A percentile compares a stretch with the other conserved stretches of the same genome.
Conservation (phyloP, 192 early-diverging fungal species). For the Gaertneriomyces semiglobifer region DNA sequence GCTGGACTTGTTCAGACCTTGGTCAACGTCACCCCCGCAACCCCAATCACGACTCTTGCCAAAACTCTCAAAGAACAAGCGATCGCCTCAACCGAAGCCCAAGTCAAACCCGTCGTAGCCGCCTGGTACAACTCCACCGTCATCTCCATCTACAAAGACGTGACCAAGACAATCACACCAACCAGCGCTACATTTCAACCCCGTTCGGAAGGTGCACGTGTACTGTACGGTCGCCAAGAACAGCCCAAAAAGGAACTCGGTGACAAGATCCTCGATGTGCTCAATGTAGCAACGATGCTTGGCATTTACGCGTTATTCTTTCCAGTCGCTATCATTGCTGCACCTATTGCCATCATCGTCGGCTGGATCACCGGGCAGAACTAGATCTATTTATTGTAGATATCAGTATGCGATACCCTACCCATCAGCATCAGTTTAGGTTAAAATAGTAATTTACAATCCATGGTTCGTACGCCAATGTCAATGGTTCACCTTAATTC, state of each 20-base stretch:
- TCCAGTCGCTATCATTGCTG: constrained; percentile 3
- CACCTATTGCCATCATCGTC: neutral
- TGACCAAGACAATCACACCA: neutral
- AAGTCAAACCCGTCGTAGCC: neutral
- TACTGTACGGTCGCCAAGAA: too few species aligned
- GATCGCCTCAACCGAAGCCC: neutral
- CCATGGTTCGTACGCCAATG: too few species aligned
- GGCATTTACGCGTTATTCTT: neutral
- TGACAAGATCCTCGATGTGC: constrained; percentile 1
- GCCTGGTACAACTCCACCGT: constrained; percentile 7
- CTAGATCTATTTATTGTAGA: too few species aligned
- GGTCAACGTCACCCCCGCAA: neutral
- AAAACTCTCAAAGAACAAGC: neutral
- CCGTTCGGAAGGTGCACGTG: neutral
- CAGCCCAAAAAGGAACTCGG: neutral
- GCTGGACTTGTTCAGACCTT: neutral
- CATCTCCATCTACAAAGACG: constrained; percentile 4
- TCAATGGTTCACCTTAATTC: too few species aligned
- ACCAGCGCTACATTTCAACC: neutral
- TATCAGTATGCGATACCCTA: too few species aligned
- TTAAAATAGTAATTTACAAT: too few species aligned
- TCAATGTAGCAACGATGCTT: constrained; percentile 5
- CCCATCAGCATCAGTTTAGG: too few species aligned
- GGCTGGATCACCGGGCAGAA: neutral
- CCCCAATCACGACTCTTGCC: neutral